A percentile compares a stretch with the other conserved stretches of the same genome.
phyloP scores from a whole-genome alignment of 768 basidiomycete genomes.

The Suillus spraguei region DNA sequence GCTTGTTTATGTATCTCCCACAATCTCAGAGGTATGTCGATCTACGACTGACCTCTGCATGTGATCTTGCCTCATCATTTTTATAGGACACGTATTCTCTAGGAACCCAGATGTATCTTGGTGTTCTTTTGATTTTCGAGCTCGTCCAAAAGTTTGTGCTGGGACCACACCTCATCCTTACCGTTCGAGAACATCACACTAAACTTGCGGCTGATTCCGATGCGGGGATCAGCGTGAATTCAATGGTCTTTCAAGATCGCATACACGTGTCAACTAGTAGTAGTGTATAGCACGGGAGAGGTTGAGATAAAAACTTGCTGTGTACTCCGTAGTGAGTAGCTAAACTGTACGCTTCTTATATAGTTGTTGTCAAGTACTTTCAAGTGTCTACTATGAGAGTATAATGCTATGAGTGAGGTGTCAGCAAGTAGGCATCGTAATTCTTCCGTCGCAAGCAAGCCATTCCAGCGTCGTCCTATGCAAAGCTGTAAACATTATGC shows the following conservation, averaged over 20 bases:
- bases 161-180: background rate
- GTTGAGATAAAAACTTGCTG: background rate
- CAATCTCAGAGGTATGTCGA: background rate
- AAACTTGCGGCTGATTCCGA: background rate
- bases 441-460: background rate
- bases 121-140: background rate
- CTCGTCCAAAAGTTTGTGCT: background rate
- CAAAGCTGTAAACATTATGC: conserved; percentile 4
- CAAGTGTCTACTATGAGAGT: background rate
- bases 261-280: background rate
- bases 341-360: background rate
- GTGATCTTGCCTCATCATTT: background rate
- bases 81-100: background rate
- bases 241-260: background rate
- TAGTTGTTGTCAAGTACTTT: background rate
- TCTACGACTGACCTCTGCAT: background rate
- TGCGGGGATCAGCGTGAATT: background rate
- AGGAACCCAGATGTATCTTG: background rate
- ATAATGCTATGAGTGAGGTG: background rate
- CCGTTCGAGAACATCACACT: background rate
- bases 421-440: background rate
- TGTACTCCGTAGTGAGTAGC: background rate
- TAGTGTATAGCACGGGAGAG: background rate
- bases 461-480: background rate
- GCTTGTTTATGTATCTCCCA: background rate